Evolutionary conservation across 306 rosid genomes (phyloP), one percentile per base, ranked within the genome.

Genomic region (Erythrophleum fordii): DNA sequence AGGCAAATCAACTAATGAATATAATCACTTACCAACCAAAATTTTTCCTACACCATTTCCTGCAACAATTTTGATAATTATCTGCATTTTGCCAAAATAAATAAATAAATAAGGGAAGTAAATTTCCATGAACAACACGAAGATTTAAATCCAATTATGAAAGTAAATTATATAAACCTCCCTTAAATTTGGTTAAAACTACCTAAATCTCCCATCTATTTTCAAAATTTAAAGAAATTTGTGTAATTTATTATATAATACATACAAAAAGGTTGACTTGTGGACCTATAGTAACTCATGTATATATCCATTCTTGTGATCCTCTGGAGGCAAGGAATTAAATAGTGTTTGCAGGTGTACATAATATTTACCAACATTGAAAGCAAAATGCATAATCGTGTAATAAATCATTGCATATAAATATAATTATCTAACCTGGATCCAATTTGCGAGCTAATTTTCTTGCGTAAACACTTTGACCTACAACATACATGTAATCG

Each of bases 401-500:
- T 34, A 55, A 69, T 45, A 49, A 77, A 8, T 52, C 66, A 77
- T 41, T 59, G 44, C 39, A 66, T 17, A 58, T 37, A 34, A 77
- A 26, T 71, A 83, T 59, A 48, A 44, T 53, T 58, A 55, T 31
- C 90, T 68, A 76, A 93, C 99, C 98, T 93, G 99, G 74, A 93
- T 96, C 99, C 99, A 96, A 83, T 96, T 96, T 34, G 88, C 97
- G 11, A 96, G 97, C 92, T 96, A 96, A 80, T 93, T 96, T 70
- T 92, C 98, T 82, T 96, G 85, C 88, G 8, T 83, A 82, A 96
- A 96, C 77, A 92, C 90, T 83, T 96, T 93, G 93, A 89, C 99
- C 98, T 92, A 73, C 83, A 90, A 84, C 84, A 77, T 62, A 17
- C 64, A 81, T 26, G 68, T 62, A 75, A 35, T 45, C n/a, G 59